phyloP scores from a whole-genome alignment of 2,329 filamentous ascomycete genomes.

The Didymella lethalis region DNA sequence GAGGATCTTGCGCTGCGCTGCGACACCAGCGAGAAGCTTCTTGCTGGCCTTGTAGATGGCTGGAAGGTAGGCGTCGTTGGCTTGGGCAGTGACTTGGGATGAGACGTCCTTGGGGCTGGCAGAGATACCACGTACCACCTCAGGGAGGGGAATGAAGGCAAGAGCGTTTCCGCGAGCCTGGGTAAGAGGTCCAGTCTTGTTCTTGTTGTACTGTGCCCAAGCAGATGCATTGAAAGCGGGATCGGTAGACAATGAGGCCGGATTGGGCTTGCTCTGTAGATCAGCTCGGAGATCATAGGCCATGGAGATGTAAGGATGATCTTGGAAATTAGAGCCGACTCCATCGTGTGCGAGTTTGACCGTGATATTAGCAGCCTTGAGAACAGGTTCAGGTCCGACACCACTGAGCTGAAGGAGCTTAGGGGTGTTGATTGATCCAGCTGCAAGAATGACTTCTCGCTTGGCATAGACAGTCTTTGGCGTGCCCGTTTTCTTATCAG shows the following conservation, averaged over 20 bases:
- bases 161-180: conserved; percentile 38
- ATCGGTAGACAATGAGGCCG: conserved; percentile 30
- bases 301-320: conserved; percentile 39
- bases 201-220: conserved; percentile 36
- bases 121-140: conserved; percentile 33
- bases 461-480: conserved; percentile 35
- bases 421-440: conserved; percentile 65
- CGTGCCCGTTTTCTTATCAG: conserved; percentile 26
- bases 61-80: conserved; percentile 32
- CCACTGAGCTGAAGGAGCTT: conserved; percentile 55
- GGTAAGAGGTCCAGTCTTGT: conserved; percentile 40
- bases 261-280: conserved; percentile 34
- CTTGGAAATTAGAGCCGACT: conserved; percentile 48
- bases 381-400: conserved; percentile 38
- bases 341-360: conserved; percentile 40
- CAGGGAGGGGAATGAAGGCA: conserved; percentile 38
- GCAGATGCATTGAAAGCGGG: conserved; percentile 40
- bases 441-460: conserved; percentile 67
- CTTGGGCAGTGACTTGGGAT: conserved; percentile 20
- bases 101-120: conserved; percentile 22
- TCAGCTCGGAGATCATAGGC: conserved; percentile 29
- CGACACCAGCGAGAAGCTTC: conserved; percentile 36
- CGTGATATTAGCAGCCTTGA: conserved; percentile 38
- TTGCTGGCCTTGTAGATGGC: conserved; percentile 35
- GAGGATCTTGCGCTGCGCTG: conserved; percentile 42